Conservation (phyloP, 495 filamentous ascomycete genomes). For the Aspergillus sclerotioniger region DNA sequence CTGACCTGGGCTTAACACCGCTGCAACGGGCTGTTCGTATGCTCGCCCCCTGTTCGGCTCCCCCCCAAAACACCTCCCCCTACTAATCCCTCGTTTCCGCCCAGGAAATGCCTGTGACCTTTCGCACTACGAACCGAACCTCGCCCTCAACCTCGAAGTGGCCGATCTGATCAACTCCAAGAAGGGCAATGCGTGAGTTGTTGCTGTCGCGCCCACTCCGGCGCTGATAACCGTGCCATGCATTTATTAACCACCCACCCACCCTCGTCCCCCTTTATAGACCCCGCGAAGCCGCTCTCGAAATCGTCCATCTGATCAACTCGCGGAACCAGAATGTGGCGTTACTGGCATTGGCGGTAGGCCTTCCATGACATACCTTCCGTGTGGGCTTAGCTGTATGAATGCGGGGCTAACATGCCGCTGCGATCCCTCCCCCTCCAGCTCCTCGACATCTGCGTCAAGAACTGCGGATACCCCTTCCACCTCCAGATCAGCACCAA, state of each 20-base stretch:
- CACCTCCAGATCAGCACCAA: constrained; percentile 98
- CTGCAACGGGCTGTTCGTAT: constrained; percentile 90
- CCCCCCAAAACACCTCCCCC: background rate
- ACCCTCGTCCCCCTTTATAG: constrained; percentile 30
- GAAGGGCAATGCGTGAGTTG: constrained; percentile 83
- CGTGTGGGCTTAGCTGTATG: constrained; percentile 1
- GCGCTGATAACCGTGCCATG: background rate
- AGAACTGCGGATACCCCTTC: constrained; percentile 99
- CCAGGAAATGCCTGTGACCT: constrained; percentile 88
- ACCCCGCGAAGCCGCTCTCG: constrained; percentile 90
- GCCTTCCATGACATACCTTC: constrained; percentile 14
- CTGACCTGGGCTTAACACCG: constrained; percentile 74
- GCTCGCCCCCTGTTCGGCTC: background rate
- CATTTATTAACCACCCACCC: constrained; percentile 17
- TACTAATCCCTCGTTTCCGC: constrained; percentile 2
- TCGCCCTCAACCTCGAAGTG: constrained; percentile 95
- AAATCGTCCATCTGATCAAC: constrained; percentile 94
- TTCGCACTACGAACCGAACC: constrained; percentile 94
- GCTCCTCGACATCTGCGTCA: constrained; percentile 97
- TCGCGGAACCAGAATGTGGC: constrained; percentile 94
- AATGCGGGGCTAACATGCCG: constrained; percentile 23
- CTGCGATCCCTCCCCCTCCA: constrained; percentile 32
- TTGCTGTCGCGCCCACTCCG: background rate
- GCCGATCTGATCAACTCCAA: constrained; percentile 95
- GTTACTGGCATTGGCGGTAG: constrained; percentile 74